These are phyloP conservation scores for Daldinia sp. DNA, from an alignment of 2,329 filamentous ascomycete species.

Conservation along the genomic window DNA sequence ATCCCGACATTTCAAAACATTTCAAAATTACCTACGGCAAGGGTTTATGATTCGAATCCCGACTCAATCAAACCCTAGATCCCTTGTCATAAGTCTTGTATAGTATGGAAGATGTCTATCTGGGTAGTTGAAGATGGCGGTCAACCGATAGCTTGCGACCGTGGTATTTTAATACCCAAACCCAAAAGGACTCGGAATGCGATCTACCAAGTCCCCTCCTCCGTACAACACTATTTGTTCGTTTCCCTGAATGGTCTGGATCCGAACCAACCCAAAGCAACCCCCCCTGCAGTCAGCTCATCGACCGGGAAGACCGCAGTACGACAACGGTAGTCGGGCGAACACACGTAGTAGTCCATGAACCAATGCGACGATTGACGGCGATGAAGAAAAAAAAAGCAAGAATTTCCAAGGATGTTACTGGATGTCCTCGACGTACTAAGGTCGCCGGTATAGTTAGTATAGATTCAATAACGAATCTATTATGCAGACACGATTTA, in stretches of 20 bases:
- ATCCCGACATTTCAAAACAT: constrained; percentile 22
- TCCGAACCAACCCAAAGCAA: constrained; percentile 10
- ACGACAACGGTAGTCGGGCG: constrained; percentile 36
- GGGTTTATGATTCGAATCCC: constrained; percentile 28
- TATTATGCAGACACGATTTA: constrained; percentile 22
- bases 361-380: constrained; percentile 22
- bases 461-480: background rate
- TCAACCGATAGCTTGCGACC: constrained; percentile 32
- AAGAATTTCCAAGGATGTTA: constrained; percentile 17
- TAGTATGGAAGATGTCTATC: background rate
- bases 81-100: constrained; percentile 36
- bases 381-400: constrained; percentile 23
- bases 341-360: constrained; percentile 21
- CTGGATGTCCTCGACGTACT: constrained; percentile 16
- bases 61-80: constrained; percentile 24
- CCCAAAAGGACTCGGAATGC: constrained; percentile 22
- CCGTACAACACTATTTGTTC: constrained; percentile 27
- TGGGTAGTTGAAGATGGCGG: constrained; percentile 32
- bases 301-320: constrained; percentile 18
- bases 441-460: constrained; percentile 18
- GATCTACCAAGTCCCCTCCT: constrained; percentile 26
- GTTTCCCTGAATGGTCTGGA: constrained; percentile 26
- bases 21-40: constrained; percentile 6
- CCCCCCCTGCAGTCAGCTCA: constrained; percentile 37
- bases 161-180: constrained; percentile 20